Conservation (phyloP, 2,329 filamentous ascomycete species). For the Verticillium klebahnii region DNA sequence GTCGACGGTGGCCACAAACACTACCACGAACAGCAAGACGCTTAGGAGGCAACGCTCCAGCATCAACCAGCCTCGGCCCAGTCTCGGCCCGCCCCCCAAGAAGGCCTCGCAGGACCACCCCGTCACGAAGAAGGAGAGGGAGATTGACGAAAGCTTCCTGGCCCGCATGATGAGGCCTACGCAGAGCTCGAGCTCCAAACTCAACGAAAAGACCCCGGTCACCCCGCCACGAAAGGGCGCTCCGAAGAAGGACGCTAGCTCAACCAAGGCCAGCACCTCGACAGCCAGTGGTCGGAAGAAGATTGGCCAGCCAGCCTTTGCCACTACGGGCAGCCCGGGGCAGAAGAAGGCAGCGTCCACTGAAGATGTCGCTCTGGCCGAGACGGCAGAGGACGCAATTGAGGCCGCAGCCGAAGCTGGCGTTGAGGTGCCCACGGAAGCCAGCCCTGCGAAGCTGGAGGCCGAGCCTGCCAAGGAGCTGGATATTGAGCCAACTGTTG, state of each 20-base stretch:
- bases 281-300: conserved; percentile 5
- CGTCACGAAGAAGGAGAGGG: conserved; percentile 43
- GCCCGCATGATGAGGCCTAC: conserved; percentile 82
- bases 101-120: conserved; percentile 45
- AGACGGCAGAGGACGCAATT: conserved; percentile 8
- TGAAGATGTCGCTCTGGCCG: neutral
- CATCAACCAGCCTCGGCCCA: conserved; percentile 41
- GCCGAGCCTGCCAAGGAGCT: neutral
- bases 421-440: neutral
- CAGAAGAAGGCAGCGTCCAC: conserved; percentile 2
- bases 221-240: conserved; percentile 43
- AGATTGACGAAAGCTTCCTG: conserved; percentile 66
- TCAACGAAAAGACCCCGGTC: conserved; percentile 53
- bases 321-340: conserved; percentile 6
- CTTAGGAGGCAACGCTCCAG: conserved; percentile 42
- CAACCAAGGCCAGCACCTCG: conserved; percentile 15
- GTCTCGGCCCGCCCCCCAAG: conserved; percentile 55
- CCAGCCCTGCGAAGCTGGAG: neutral
- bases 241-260: conserved; percentile 11
- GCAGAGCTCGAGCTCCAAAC: conserved; percentile 62
- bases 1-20: conserved; percentile 18
- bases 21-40: conserved; percentile 21
- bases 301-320: neutral
- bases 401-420: conserved; percentile 2
- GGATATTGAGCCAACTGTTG: neutral